Evolutionary conservation across 108 stramenopile genomes (phyloP).

Genomic region (Mediolabrus comicus): DNA sequence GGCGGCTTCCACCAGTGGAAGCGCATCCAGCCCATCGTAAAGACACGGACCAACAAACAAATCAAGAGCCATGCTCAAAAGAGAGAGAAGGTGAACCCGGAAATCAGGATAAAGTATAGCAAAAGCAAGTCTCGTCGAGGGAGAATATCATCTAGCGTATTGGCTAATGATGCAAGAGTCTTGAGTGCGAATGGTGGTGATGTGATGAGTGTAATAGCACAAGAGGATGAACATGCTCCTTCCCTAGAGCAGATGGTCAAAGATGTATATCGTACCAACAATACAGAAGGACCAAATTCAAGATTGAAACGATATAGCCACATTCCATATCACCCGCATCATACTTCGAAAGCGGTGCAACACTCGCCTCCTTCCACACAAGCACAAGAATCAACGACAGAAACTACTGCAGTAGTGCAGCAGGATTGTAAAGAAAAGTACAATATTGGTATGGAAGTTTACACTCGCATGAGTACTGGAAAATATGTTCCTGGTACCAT

Average conservation of each 20-base stretch:
- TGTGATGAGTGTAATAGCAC: background rate
- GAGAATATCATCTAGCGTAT: constrained; percentile 17
- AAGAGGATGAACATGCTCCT: constrained; percentile 1
- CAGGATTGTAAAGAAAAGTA: background rate
- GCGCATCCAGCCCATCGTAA: constrained; percentile 32
- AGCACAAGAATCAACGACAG: background rate
- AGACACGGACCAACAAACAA: constrained; percentile 36
- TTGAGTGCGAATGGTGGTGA: background rate
- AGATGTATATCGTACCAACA: constrained; percentile 35
- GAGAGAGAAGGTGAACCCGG: constrained; percentile 32
- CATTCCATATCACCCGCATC: background rate
- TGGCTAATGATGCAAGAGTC: constrained; percentile 6
- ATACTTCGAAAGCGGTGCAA: background rate
- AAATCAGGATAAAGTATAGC: constrained; percentile 26
- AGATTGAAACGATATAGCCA: constrained; percentile 18
- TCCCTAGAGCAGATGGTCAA: constrained; percentile 21
- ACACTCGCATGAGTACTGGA: constrained; percentile 2
- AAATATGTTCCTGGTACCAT: constrained; percentile 14
- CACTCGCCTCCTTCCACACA: background rate
- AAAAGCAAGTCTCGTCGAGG: constrained; percentile 18
- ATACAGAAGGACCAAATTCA: constrained; percentile 26
- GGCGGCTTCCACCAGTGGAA: no score
- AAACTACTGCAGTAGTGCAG: background rate
- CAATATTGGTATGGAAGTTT: constrained; percentile 29
- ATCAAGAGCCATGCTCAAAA: constrained; percentile 40